Conservation (phyloP, 768 basidiomycete genomes). For the Tricholoma hemisulphureum region DNA sequence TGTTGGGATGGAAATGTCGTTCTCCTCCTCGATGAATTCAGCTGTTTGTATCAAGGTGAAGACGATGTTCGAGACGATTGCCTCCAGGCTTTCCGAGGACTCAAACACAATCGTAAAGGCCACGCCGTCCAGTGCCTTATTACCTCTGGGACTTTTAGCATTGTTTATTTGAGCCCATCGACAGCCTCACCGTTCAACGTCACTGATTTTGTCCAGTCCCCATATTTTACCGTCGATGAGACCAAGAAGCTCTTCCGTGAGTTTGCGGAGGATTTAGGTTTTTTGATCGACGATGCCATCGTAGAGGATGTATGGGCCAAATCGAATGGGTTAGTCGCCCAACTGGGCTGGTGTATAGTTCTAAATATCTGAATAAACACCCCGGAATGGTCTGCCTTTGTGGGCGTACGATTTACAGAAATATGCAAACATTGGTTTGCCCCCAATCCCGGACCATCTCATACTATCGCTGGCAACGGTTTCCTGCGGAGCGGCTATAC, state of each 20-base stretch:
- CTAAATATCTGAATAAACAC: background rate
- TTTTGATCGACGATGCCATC: background rate
- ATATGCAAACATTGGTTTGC: background rate
- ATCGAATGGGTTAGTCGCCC: background rate
- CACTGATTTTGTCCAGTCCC: background rate
- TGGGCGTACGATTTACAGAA: background rate
- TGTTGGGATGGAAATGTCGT: background rate
- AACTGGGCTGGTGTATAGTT: background rate
- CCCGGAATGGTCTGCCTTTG: background rate
- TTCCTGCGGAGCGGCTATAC: background rate
- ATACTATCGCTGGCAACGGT: background rate
- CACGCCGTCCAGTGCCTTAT: background rate
- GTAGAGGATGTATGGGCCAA: background rate
- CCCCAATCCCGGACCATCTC: background rate
- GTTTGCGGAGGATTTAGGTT: background rate
- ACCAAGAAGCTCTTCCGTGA: background rate
- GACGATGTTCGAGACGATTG: background rate
- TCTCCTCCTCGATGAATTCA: background rate
- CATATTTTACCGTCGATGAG: background rate
- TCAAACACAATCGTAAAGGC: background rate
- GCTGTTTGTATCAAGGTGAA: background rate
- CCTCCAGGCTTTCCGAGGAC: background rate
- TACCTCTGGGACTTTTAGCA: background rate
- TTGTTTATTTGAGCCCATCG: background rate
- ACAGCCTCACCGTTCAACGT: background rate